Evolutionary conservation across 805 yeast species (phyloP).

Genomic region (Priceomyces melissophilus): DNA sequence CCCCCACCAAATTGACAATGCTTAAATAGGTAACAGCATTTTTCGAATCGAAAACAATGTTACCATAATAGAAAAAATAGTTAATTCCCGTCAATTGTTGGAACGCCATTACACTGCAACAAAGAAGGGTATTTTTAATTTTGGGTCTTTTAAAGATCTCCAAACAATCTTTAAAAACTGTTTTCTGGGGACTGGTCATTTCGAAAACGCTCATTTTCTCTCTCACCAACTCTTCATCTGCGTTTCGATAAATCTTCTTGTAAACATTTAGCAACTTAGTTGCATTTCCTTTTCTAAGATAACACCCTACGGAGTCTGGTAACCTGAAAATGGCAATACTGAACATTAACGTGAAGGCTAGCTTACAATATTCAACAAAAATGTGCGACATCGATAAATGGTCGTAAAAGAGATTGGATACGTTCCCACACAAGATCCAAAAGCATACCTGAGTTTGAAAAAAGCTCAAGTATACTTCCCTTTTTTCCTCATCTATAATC

Average conservation of each 20-base stretch:
- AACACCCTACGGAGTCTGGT: constrained; percentile 8
- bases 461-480: constrained; percentile 17
- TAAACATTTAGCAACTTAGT: not conserved
- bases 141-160: not conserved
- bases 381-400: not conserved
- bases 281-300: not conserved
- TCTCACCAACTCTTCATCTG: constrained; percentile 2
- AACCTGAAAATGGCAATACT: constrained; percentile 5
- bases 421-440: constrained; percentile 21
- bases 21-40: constrained; percentile 15
- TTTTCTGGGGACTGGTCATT: not conserved
- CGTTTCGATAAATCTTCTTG: constrained; percentile 1
- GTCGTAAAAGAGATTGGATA: constrained; percentile 6
- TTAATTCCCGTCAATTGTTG: constrained; percentile 35
- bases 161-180: too few relatives aligned
- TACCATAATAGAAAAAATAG: constrained; percentile 30
- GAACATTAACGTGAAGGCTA: constrained; percentile 3
- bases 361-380: constrained; percentile 2
- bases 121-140: constrained; percentile 8
- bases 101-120: constrained; percentile 25
- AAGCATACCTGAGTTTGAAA: constrained; percentile 22
- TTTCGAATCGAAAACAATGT: constrained; percentile 17
- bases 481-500: constrained; percentile 10
- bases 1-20: constrained; percentile 18
- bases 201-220: not conserved